Evolutionary conservation across 108 stramenopile species (phyloP).

Genomic region (Cyclotella sp.): DNA sequence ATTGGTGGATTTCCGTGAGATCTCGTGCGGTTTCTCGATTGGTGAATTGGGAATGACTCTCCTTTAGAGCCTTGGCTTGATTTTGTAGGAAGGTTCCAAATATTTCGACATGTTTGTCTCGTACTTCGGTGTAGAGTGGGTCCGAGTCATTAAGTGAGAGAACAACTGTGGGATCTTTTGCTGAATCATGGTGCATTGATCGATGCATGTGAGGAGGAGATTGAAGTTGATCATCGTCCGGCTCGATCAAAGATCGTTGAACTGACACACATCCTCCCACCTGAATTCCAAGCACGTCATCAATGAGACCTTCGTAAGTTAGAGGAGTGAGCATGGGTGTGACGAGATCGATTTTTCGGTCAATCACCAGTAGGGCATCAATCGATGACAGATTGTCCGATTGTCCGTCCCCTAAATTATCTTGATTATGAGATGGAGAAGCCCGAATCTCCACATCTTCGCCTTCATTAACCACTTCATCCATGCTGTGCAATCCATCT

Average conservation of each 20-base stretch:
- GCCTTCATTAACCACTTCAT: constrained; percentile 17
- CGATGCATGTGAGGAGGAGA: constrained; percentile 12
- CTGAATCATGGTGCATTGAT: background rate
- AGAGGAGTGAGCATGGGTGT: constrained; percentile 95
- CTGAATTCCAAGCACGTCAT: constrained; percentile 92
- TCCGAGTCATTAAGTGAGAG: constrained; percentile 87
- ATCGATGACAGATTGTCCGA: constrained; percentile 33
- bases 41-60: constrained; percentile 91
- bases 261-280: constrained; percentile 55
- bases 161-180: constrained; percentile 27
- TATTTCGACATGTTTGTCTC: constrained; percentile 94
- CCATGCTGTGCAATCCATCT: constrained; percentile 10
- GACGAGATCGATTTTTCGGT: constrained; percentile 91
- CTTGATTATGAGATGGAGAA: constrained; percentile 7
- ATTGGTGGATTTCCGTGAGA: constrained; percentile 95
- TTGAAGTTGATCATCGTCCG: constrained; percentile 63
- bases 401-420: background rate
- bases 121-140: constrained; percentile 89
- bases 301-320: constrained; percentile 96
- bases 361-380: constrained; percentile 88
- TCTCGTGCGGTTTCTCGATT: constrained; percentile 89
- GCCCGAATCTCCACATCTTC: constrained; percentile 23
- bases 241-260: constrained; percentile 61
- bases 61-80: constrained; percentile 90
- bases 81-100: constrained; percentile 94